phyloP scores from a whole-genome alignment of 2,329 filamentous ascomycete species.

The Geosmithia flava region DNA sequence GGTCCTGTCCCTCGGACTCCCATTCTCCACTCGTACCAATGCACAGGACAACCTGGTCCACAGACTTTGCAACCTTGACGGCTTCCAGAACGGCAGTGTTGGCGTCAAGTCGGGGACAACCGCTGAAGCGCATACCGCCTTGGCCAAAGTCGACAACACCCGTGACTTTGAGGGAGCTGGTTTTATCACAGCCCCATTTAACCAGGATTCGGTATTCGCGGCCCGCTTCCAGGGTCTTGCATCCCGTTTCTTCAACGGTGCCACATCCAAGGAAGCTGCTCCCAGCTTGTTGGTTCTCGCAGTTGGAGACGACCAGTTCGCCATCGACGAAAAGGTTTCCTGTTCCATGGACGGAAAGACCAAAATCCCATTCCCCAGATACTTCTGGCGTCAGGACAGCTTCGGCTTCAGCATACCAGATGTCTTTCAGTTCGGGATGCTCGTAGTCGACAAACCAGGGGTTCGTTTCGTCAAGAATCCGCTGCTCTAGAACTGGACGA shows the following conservation, averaged over 20 bases:
- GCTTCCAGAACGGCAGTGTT: conserved; percentile 52
- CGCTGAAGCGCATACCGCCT: conserved; percentile 51
- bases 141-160: conserved; percentile 36
- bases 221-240: conserved; percentile 43
- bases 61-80: conserved; percentile 52
- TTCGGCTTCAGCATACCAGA: conserved; percentile 51
- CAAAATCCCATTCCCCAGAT: conserved; percentile 49
- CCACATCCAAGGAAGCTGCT: conserved; percentile 54
- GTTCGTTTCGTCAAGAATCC: conserved; percentile 34
- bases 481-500: conserved; percentile 37
- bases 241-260: conserved; percentile 50
- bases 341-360: conserved; percentile 53
- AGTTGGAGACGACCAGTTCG: conserved; percentile 52
- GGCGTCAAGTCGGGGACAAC: conserved; percentile 42
- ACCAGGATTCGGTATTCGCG: conserved; percentile 46
- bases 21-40: conserved; percentile 70
- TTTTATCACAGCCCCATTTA: conserved; percentile 47
- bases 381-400: conserved; percentile 47
- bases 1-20: conserved; percentile 70
- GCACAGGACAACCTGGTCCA: conserved; percentile 68
- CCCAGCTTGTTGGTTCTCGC: conserved; percentile 47
- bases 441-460: conserved; percentile 36
- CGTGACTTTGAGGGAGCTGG: conserved; percentile 38
- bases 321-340: conserved; percentile 54
- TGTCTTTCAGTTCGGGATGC: conserved; percentile 37